Percentiles rank a stretch among this genome's conserved stretches.
Evolutionary conservation across 202 grass and related monocot genomes (phyloP).

Genomic region (Zizania palustris): DNA sequence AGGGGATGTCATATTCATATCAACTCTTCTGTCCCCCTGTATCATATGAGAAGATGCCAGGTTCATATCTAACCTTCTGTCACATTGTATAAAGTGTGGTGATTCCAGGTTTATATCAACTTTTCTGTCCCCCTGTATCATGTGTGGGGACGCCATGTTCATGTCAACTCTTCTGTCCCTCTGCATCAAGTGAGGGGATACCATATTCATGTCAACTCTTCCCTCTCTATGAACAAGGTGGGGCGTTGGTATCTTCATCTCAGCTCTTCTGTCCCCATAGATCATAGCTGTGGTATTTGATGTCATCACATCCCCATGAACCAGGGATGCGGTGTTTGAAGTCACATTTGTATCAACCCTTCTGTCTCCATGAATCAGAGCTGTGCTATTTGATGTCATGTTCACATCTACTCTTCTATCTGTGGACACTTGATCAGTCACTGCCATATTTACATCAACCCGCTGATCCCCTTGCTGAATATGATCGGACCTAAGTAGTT

Average conservation of each 20-base stretch:
- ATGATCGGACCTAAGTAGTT: slow-evolving; percentile 53
- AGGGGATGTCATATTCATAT: slow-evolving; percentile 64
- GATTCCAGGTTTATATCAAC: slow-evolving; percentile 57
- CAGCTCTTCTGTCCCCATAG: slow-evolving; percentile 46
- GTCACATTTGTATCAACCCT: slow-evolving; percentile 50
- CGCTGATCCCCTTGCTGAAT: slow-evolving; percentile 54
- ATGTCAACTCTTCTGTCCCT: slow-evolving; percentile 70
- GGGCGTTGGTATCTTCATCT: slow-evolving; percentile 41
- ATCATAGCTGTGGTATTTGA: slow-evolving; percentile 38
- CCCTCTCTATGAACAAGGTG: slow-evolving; percentile 46
- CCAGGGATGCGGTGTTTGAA: slow-evolving; percentile 32
- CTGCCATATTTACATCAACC: slow-evolving; percentile 82
- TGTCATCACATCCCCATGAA: slow-evolving; percentile 46
- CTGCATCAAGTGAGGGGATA: slow-evolving; percentile 55
- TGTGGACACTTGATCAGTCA: slow-evolving; percentile 36
- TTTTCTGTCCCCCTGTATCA: slow-evolving; percentile 50
- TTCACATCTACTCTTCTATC: slow-evolving; percentile 59
- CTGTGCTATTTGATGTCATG: slow-evolving; percentile 48
- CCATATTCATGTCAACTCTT: slow-evolving; percentile 64
- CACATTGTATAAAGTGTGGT: slow-evolving; percentile 47
- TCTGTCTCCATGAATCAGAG: slow-evolving; percentile 49
- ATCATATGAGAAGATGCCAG: slow-evolving; percentile 52
- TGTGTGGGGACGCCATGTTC: slow-evolving; percentile 59
- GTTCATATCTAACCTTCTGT: slow-evolving; percentile 64
- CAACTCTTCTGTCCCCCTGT: slow-evolving; percentile 52